A percentile compares a stretch with the other conserved stretches of the same genome.
These are phyloP conservation scores for Tardiomyces digboiensis DNA, from an alignment of 1,139 yeast genomes.

Conservation along the genomic window DNA sequence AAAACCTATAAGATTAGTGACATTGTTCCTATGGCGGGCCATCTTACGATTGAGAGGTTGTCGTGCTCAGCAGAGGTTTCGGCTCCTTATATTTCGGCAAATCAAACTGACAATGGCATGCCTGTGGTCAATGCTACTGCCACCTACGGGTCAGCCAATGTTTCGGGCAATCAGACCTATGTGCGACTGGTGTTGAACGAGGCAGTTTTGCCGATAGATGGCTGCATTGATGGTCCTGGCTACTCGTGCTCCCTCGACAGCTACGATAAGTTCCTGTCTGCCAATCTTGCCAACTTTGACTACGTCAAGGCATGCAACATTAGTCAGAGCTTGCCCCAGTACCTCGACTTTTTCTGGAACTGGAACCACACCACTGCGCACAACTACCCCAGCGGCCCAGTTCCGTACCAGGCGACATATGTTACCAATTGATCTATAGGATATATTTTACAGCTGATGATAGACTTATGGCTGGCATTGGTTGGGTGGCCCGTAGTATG, in stretches of 20 bases:
- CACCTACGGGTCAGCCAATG: too few relatives aligned
- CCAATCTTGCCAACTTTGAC: slow-evolving; percentile 8
- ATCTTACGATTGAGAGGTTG: slow-evolving; percentile 36
- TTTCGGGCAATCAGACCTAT: slow-evolving; percentile 20
- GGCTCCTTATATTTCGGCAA: background rate
- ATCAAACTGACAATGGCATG: background rate
- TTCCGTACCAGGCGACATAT: slow-evolving; percentile 14
- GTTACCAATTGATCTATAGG: too few relatives aligned
- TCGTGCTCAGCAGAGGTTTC: background rate
- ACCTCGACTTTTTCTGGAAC: slow-evolving; percentile 24
- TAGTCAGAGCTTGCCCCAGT: slow-evolving; percentile 17
- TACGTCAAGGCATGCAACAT: slow-evolving; percentile 17
- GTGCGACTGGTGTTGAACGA: slow-evolving; percentile 50
- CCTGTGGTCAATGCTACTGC: background rate
- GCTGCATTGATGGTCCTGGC: slow-evolving; percentile 51
- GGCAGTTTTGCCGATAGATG: slow-evolving; percentile 47
- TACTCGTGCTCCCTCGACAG: slow-evolving; percentile 43
- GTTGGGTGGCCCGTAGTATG: too few relatives aligned
- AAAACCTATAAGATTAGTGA: slow-evolving; percentile 39
- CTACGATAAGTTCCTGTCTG: slow-evolving; percentile 21
- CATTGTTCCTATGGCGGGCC: slow-evolving; percentile 49
- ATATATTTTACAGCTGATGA: too few relatives aligned
- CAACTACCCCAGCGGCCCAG: slow-evolving; percentile 11
- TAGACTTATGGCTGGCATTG: too few relatives aligned
- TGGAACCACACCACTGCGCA: slow-evolving; percentile 18